phyloP scores from a whole-genome alignment of 2,329 filamentous ascomycete genomes.

The Talaromyces sp. region DNA sequence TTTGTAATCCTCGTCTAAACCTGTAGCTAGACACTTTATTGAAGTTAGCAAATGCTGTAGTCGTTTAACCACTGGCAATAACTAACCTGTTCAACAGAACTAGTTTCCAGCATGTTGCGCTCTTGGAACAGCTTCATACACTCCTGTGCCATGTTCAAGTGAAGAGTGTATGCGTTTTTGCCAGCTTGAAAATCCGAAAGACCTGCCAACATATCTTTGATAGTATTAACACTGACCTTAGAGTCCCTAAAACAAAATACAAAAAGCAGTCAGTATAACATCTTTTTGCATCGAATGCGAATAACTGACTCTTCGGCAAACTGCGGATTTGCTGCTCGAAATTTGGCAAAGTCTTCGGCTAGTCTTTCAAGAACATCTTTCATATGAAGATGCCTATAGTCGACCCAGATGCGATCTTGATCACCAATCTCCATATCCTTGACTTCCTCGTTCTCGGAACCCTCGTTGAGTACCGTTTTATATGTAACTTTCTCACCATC shows the following conservation, averaged over 20 bases:
- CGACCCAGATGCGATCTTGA: conserved; percentile 89
- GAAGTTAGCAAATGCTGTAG: background rate
- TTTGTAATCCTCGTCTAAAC: conserved; percentile 83
- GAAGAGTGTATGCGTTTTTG: conserved; percentile 90
- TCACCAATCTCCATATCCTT: conserved; percentile 91
- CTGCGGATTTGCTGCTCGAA: conserved; percentile 84
- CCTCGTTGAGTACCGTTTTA: conserved; percentile 71
- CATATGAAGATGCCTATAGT: conserved; percentile 94
- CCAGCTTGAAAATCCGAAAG: conserved; percentile 91
- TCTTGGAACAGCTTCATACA: conserved; percentile 91
- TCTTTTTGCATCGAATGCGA: background rate
- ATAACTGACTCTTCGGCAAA: conserved; percentile 63
- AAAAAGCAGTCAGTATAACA: conserved; percentile 3
- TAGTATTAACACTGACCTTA: conserved; percentile 74
- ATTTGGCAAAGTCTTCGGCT: conserved; percentile 86
- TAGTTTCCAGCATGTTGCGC: conserved; percentile 79
- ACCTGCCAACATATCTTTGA: conserved; percentile 95
- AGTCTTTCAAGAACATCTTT: conserved; percentile 94
- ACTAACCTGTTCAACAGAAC: conserved; percentile 71
- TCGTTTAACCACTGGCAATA: conserved; percentile 2
- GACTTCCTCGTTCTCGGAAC: conserved; percentile 61
- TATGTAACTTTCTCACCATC: conserved; percentile 87
- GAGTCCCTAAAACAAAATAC: conserved; percentile 49
- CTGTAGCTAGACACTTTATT: conserved; percentile 68
- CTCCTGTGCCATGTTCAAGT: conserved; percentile 93